These are phyloP conservation scores for Penicillium samsonianum DNA, from an alignment of 495 filamentous ascomycete genomes.

Conservation along the genomic window DNA sequence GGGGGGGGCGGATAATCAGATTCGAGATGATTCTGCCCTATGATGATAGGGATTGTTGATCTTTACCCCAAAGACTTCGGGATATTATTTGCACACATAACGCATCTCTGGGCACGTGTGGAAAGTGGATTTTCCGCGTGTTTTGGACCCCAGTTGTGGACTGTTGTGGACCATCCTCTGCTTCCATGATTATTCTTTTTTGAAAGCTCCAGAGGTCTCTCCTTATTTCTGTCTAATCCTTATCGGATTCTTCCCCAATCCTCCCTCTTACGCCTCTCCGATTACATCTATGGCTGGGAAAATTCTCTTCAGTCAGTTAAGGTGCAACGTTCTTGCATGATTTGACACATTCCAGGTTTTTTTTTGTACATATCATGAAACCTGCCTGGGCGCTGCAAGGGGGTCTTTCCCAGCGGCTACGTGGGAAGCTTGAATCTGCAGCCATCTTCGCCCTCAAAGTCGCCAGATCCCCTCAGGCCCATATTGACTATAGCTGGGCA, in stretches of 20 bases:
- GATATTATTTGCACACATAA: neutral
- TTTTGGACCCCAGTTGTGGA: neutral
- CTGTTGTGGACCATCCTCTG: too few species aligned
- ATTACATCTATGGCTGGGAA: neutral
- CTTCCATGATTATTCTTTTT: too few species aligned
- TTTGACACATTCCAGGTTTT: neutral
- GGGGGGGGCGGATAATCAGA: neutral
- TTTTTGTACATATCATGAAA: slow-evolving; percentile 4
- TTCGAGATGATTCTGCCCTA: neutral
- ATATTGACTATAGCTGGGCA: slow-evolving; percentile 17
- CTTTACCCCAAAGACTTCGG: neutral
- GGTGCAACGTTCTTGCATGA: neutral
- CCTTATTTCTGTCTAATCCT: too few species aligned
- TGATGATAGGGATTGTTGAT: neutral
- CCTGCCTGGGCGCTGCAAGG: slow-evolving; percentile 1
- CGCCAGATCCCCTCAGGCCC: slow-evolving; percentile 14
- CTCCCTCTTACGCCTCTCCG: too few species aligned
- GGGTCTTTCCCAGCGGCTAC: slow-evolving; percentile 5
- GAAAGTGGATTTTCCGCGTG: neutral
- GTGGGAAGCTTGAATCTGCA: neutral
- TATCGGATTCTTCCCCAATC: too few species aligned
- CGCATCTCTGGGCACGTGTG: neutral
- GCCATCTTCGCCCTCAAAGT: slow-evolving; percentile 11
- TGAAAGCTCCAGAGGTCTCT: too few species aligned
- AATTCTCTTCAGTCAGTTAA: neutral